Percentiles rank a stretch among this genome's conserved stretches.
phyloP scores from a whole-genome alignment of 164 flowering plant genomes.

The Tetrastigma voinierianum region DNA sequence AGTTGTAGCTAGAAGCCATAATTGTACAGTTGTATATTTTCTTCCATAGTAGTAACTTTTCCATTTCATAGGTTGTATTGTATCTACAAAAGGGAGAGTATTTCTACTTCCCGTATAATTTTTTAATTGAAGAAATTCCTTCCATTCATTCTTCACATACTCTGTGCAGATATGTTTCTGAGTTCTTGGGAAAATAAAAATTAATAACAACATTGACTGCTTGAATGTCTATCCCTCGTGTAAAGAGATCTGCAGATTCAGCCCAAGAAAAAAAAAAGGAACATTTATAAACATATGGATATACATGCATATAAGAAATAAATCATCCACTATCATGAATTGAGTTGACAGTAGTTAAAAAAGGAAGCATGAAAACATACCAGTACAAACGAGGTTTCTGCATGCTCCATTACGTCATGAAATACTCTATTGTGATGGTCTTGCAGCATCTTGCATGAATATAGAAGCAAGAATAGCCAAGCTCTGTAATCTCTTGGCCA shows the following conservation, averaged over 20 bases:
- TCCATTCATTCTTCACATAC: too few relatives aligned
- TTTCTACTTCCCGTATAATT: too few relatives aligned
- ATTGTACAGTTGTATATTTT: too few relatives aligned
- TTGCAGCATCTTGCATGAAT: conserved; percentile 99
- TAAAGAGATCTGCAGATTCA: conserved; percentile 74
- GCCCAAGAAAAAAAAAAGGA: background rate
- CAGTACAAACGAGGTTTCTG: conserved; percentile 98
- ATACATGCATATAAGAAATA: too few relatives aligned
- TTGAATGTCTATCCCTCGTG: conserved; percentile 97
- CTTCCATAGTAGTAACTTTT: too few relatives aligned
- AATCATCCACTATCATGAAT: background rate
- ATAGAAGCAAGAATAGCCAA: conserved; percentile 97
- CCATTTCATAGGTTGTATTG: too few relatives aligned
- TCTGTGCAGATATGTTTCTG: conserved; percentile 97
- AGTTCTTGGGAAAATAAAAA: conserved; percentile 94
- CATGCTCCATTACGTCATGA: conserved; percentile 99
- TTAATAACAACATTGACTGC: conserved; percentile 99
- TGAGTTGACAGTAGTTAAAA: background rate
- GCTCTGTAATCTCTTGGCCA: conserved; percentile 98
- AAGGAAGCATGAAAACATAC: conserved; percentile 31
- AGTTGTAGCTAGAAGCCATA: too few relatives aligned
- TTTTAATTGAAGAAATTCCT: too few relatives aligned
- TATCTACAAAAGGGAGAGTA: too few relatives aligned
- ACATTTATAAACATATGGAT: background rate
- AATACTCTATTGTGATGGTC: conserved; percentile 97